These are phyloP conservation scores for Angomonas ambiguus DNA, from an alignment of 208 protist genomes.

Conservation along the genomic window DNA sequence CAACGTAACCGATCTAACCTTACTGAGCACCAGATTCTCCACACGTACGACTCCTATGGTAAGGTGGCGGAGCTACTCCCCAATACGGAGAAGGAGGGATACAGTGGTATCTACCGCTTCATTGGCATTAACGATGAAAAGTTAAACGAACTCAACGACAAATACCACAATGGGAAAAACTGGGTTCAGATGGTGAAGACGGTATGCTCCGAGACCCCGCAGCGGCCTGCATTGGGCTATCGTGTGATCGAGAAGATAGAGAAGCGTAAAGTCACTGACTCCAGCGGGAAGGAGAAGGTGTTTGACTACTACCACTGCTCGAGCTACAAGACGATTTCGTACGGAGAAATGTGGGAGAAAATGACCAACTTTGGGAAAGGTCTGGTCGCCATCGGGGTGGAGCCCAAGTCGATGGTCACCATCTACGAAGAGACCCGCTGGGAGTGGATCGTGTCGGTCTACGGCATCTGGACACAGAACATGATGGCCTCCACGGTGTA, in stretches of 20 bases:
- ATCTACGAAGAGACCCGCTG: conserved; percentile 77
- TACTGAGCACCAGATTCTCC: conserved; percentile 28
- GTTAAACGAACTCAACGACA: conserved; percentile 21
- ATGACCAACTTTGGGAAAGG: conserved; percentile 46
- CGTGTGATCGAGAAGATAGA: conserved; percentile 43
- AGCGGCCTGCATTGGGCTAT: conserved; percentile 48
- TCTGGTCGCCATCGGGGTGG: conserved; percentile 36
- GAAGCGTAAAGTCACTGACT: conserved; percentile 28
- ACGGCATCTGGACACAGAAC: conserved; percentile 66
- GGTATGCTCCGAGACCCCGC: conserved; percentile 14
- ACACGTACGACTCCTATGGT: conserved; percentile 29
- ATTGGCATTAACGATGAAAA: conserved; percentile 25
- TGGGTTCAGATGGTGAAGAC: conserved; percentile 30
- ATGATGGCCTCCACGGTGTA: conserved; percentile 72
- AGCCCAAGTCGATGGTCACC: conserved; percentile 22
- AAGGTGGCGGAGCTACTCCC: conserved; percentile 20
- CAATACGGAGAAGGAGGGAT: conserved; percentile 26
- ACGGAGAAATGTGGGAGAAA: conserved; percentile 39
- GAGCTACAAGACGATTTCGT: conserved; percentile 28
- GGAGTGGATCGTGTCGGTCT: conserved; percentile 67
- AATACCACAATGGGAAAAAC: conserved; percentile 35
- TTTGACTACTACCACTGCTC: conserved; percentile 49
- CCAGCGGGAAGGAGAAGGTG: conserved; percentile 24
- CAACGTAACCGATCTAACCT: conserved; percentile 25
- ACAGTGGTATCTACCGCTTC: conserved; percentile 45